Evolutionary conservation across 768 basidiomycete species (phyloP), one percentile per base, ranked within the genome.

Genomic region (Pisolithus orientalis): DNA sequence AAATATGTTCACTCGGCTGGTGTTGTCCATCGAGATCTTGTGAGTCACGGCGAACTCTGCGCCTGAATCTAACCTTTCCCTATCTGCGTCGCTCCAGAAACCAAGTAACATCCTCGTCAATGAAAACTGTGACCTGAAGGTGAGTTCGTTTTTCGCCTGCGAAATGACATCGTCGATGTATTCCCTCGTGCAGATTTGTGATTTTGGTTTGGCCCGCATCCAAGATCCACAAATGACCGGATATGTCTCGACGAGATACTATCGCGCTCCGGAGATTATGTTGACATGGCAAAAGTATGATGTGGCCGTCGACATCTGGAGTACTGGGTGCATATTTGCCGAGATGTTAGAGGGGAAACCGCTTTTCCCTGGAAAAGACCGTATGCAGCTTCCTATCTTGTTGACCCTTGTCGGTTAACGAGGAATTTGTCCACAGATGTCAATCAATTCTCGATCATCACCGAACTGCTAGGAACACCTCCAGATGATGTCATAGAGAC

Each of bases 241-340:
- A 56, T 99, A 98, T 66, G 96, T 98, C 55, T 98, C 96, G 52
- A 99, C 96, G 48, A 80, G 96, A 59, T 99, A 99, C 74, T 99
- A 99, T 68, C 87, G 96, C 48, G 96, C 96, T 6, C 96, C 96
- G 5, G 96, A 99, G 72, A 99, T 99, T 74, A 99, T 99, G 96
- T 80, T 99, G 66, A 99, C 96, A 38, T 99, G 96, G 96, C 96
- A 99, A 71, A 98, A 98, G 75, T 99, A 99, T 73, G 95, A 98
- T 69, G 94, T 97, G 52, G 96, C 95, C 47, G 96, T 99, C 56
- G 96, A 99, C 68, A 95, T 98, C 66, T 98, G 96, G 96, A 94
- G 91, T 64, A 94, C 94, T 10, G 96, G 94, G 6, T 99, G 96
- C 75, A 98, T 99, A 69, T 97, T 99, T 64, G 96, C 96, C 5